Base-by-base conservation (phyloP, 495 filamentous ascomycete genomes). In the Daldinia loculata region DNA sequence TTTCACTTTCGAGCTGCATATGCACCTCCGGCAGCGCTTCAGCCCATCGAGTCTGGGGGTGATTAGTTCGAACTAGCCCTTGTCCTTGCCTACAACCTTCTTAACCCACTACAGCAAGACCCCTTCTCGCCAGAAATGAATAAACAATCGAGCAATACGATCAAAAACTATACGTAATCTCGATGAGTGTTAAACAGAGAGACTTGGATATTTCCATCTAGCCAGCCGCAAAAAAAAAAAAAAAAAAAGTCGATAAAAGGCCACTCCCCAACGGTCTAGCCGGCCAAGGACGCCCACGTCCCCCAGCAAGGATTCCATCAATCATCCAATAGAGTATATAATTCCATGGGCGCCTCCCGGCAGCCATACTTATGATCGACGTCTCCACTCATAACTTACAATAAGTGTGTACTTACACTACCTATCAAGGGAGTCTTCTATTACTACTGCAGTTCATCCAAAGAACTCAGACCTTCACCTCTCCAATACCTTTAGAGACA, bases 311-410 rank as follows among this genome's bases (percentile, higher is more conserved):
- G 69, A 59, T 76, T 51, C 6, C 14, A 38, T 51, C 56, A 72
- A 56, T 56, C 59, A 43, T 64, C 70, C 63, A 68, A 64, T 59
- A 74, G 65, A 71, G 69, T 75, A 77, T 77, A 71, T 68, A 70
- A 70, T 71, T 75, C 69, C 41, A 74, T 62, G 62, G 67, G 65
- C 75, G 75, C 75, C 67, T 77, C 72, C 67, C 75, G 75, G 64
- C 64, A 64, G 60, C 64, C 60, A 66, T 56, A 61, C 39, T 63
- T 56, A 66, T 67, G 72, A 75, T 77, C 75, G 70, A 75, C 75
- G 70, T 75, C 72, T 74, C 75, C 75, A 77, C 75, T 63, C 57
- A 63, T 70, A 57, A 50, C 56, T 64, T 66, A 50, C 62, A 61
- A 29, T 69, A 60, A 53, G 55, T 59, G 34, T 63, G 32, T 60